Percentiles rank a stretch among this genome's conserved stretches.
These are phyloP conservation scores for Macrophomina phaseolina DNA, from an alignment of 2,329 filamentous ascomycete species.

Conservation along the genomic window DNA sequence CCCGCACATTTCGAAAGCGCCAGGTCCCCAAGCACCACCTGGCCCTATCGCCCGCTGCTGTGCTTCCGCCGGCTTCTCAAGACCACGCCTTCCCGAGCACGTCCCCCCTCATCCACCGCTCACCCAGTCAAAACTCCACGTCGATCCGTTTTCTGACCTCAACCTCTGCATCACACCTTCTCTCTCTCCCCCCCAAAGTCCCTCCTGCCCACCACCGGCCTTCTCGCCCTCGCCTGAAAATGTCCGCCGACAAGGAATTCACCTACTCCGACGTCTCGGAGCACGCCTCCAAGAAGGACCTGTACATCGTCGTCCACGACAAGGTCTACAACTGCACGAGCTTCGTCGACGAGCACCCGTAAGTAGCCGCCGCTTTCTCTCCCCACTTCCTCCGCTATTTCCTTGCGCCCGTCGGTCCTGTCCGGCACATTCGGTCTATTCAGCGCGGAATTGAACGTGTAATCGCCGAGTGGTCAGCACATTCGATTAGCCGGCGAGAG, in stretches of 20 bases:
- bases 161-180: neutral
- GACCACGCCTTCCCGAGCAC: conserved; percentile 20
- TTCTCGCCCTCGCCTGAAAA: conserved; percentile 30
- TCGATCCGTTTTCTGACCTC: conserved; percentile 11
- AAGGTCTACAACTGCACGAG: conserved; percentile 90
- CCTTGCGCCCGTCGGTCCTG: neutral
- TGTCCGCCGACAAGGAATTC: conserved; percentile 45
- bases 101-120: conserved; percentile 22
- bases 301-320: conserved; percentile 91
- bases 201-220: neutral
- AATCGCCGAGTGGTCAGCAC: neutral
- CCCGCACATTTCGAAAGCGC: conserved; percentile 7
- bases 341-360: conserved; percentile 98
- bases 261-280: conserved; percentile 49
- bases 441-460: neutral
- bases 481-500: neutral
- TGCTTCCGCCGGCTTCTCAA: conserved; percentile 13
- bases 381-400: neutral
- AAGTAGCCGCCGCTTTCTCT: conserved; percentile 47
- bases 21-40: conserved; percentile 27
- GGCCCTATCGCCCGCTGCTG: conserved; percentile 15
- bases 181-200: neutral
- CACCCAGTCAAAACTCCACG: conserved; percentile 26
- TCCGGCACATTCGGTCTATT: neutral
- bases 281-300: conserved; percentile 76